These are phyloP conservation scores for Zelopaecilomyces penicillatus DNA, from an alignment of 2,329 filamentous ascomycete genomes.

Conservation along the genomic window DNA sequence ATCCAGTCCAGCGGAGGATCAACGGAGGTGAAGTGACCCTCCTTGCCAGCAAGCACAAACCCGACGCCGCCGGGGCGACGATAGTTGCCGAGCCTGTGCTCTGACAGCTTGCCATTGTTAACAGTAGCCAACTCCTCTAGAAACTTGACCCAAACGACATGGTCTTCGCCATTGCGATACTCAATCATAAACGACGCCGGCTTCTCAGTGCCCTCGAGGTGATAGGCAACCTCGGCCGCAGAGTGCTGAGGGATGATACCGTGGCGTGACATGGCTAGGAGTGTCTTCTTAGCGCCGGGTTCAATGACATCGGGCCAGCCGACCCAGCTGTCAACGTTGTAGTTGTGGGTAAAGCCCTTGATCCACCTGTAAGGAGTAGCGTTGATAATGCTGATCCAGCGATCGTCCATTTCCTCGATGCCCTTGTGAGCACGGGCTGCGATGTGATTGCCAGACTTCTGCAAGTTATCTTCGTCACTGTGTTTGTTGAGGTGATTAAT, in stretches of 20 bases:
- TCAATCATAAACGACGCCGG: constrained; percentile 20
- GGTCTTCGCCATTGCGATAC: constrained; percentile 7
- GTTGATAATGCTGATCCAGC: constrained; percentile 22
- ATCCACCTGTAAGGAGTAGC: constrained; percentile 25
- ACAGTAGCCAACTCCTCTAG: constrained; percentile 16
- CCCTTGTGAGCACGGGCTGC: not conserved
- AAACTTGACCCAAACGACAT: constrained; percentile 13
- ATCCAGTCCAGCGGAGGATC: constrained; percentile 21
- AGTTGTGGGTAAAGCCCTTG: constrained; percentile 11
- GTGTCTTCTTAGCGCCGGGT: constrained; percentile 15
- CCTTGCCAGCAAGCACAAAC: constrained; percentile 22
- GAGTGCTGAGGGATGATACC: constrained; percentile 6
- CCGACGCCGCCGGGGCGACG: constrained; percentile 13
- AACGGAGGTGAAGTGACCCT: constrained; percentile 21
- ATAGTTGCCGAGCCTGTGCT: constrained; percentile 12
- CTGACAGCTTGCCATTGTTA: constrained; percentile 6
- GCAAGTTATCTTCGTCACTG: too few species aligned
- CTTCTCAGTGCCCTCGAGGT: constrained; percentile 18
- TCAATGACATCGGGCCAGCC: constrained; percentile 18
- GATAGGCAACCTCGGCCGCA: constrained; percentile 21
- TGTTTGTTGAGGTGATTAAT: too few species aligned
- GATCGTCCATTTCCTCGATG: constrained; percentile 4
- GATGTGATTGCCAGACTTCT: too few species aligned
- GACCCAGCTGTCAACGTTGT: constrained; percentile 15
- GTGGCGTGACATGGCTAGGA: constrained; percentile 2